Percentiles rank a stretch among this genome's conserved stretches.
Evolutionary conservation across 1,284 basidiomycete genomes (phyloP).

Genomic region (Erythrobasidium hasegawianum): DNA sequence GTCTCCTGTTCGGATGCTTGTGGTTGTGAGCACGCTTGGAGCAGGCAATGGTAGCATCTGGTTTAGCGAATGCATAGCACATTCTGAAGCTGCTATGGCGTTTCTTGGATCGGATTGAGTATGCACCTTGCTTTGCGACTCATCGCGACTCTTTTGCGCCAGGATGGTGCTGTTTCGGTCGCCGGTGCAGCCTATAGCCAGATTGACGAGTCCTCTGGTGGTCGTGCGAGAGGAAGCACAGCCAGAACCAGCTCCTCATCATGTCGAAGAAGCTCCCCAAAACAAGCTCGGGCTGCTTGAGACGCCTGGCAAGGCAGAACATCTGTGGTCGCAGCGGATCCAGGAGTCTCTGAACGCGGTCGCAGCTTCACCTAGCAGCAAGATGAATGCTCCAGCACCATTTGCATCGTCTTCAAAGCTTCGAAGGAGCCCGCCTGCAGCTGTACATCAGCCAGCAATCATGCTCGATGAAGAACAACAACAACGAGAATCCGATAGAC

Average conservation of each 20-base stretch:
- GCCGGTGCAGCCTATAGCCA: conserved; percentile 16
- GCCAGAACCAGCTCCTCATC: background rate
- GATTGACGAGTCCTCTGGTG: background rate
- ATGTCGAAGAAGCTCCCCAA: too few relatives aligned
- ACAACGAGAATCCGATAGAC: background rate
- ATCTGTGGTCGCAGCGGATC: conserved; percentile 4
- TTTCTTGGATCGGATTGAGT: too few relatives aligned
- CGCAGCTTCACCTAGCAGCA: conserved; percentile 29
- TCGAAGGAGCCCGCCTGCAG: conserved; percentile 21
- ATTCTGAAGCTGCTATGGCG: too few relatives aligned
- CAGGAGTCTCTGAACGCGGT: conserved; percentile 15
- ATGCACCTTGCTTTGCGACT: too few relatives aligned
- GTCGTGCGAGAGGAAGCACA: background rate
- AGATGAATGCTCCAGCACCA: conserved; percentile 25
- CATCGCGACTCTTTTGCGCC: too few relatives aligned
- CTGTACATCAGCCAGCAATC: too few relatives aligned
- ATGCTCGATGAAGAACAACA: background rate
- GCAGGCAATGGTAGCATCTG: too few relatives aligned
- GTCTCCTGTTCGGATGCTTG: too few relatives aligned
- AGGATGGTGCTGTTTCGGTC: conserved; percentile 29
- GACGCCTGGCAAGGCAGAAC: background rate
- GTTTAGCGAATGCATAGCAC: too few relatives aligned
- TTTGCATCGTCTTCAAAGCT: conserved; percentile 19
- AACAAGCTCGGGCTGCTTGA: background rate
- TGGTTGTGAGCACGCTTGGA: too few relatives aligned